Percentiles rank a stretch among this genome's conserved stretches.
Evolutionary conservation across 495 filamentous ascomycete species (phyloP).

Genomic region (Cladorrhinum samala): DNA sequence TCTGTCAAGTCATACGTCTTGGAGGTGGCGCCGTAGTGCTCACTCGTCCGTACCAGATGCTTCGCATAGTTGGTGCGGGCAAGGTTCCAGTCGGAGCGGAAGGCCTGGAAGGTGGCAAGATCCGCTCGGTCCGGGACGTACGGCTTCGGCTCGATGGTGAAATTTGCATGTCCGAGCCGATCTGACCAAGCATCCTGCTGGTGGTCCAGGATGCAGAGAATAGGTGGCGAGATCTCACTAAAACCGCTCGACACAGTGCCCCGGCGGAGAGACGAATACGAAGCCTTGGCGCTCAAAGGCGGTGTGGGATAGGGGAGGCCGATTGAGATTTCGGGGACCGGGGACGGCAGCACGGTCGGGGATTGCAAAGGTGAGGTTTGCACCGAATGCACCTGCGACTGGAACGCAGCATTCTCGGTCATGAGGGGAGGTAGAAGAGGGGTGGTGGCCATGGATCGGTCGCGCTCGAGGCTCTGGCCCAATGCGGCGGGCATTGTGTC

Average conservation of each 20-base stretch:
- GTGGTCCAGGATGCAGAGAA: slow-evolving; percentile 55
- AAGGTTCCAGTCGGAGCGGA: slow-evolving; percentile 73
- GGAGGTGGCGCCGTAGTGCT: slow-evolving; percentile 79
- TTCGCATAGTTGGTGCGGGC: slow-evolving; percentile 76
- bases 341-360: slow-evolving; percentile 49
- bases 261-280: slow-evolving; percentile 64
- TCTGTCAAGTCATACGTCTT: slow-evolving; percentile 77
- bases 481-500: slow-evolving; percentile 55
- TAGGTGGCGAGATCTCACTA: slow-evolving; percentile 36
- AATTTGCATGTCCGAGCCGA: slow-evolving; percentile 85
- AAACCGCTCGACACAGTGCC: slow-evolving; percentile 29
- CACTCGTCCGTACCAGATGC: slow-evolving; percentile 75
- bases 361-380: slow-evolving; percentile 78
- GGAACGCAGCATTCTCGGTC: slow-evolving; percentile 38
- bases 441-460: slow-evolving; percentile 62
- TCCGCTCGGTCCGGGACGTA: slow-evolving; percentile 58
- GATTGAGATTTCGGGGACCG: slow-evolving; percentile 20
- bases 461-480: slow-evolving; percentile 45
- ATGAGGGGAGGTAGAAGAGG: slow-evolving; percentile 78
- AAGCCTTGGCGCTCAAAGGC: slow-evolving; percentile 73
- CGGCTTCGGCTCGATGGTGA: slow-evolving; percentile 76
- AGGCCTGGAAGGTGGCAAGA: slow-evolving; percentile 53
- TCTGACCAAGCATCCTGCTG: slow-evolving; percentile 77
- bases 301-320: slow-evolving; percentile 55
- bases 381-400: slow-evolving; percentile 32